These are phyloP conservation scores for Parascedosporium putredinis DNA, from an alignment of 2,329 filamentous ascomycete species.

Conservation along the genomic window DNA sequence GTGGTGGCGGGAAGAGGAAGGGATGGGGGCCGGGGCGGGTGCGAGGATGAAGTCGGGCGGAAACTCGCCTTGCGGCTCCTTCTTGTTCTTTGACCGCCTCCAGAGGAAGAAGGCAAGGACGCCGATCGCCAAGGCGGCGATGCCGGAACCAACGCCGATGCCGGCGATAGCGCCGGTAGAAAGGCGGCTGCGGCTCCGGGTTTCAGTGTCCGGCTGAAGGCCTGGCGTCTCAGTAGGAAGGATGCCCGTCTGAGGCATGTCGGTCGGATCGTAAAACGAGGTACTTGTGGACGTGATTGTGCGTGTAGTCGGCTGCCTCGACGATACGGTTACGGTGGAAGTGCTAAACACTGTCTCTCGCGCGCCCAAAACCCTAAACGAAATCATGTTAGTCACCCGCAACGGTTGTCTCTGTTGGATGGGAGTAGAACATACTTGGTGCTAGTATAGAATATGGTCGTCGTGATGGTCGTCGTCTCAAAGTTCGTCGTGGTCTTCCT, in stretches of 20 bases:
- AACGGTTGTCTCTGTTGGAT: too few relatives aligned
- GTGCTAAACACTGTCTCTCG: conserved; percentile 4
- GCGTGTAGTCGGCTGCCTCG: not conserved
- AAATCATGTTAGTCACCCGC: not conserved
- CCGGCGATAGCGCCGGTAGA: conserved; percentile 8
- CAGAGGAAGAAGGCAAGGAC: conserved; percentile 3
- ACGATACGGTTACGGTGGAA: not conserved
- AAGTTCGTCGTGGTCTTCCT: conserved; percentile 1
- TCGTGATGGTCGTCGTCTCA: not conserved
- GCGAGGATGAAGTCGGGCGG: conserved; percentile 3
- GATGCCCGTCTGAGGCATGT: not conserved
- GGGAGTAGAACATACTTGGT: conserved; percentile 1
- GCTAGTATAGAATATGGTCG: conserved; percentile 5
- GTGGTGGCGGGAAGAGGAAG: not conserved
- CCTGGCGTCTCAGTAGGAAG: not conserved
- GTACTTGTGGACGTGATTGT: conserved; percentile 6
- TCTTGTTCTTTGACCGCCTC: not conserved
- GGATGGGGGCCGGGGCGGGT: conserved; percentile 2
- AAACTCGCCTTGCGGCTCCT: not conserved
- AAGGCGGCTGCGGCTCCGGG: not conserved
- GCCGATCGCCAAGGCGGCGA: conserved; percentile 2
- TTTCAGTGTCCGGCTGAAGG: not conserved
- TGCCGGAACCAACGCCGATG: conserved; percentile 7
- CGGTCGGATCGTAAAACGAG: not conserved
- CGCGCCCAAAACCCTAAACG: conserved; percentile 3